Base-by-base conservation (phyloP, 257 asterid species). In the Anisodus acutangulus region DNA sequence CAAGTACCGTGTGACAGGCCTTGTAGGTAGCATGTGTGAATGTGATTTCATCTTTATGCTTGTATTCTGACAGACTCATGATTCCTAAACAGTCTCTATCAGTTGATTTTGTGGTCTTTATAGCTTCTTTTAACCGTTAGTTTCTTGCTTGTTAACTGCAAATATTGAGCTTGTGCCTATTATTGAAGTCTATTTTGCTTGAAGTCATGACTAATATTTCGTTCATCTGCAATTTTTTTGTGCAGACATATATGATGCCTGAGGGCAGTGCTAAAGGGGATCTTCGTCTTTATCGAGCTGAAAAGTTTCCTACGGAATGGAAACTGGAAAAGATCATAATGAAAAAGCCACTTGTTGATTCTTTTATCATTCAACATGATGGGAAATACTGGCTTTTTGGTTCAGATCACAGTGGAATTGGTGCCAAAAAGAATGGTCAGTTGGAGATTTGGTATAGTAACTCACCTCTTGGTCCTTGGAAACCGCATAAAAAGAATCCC, bases 381-480 rank as follows among this genome's bases (percentile, higher is more conserved):
- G 98, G 97, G 35, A 92, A 85, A 89, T 93, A 92, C 90, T 97
- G 95, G 97, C 95, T 97, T 68, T 93, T 97, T 4, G 99, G 99
- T 57, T 97, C 98, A 15, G 97, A 93, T 88, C 98, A 95, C 87
- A 97, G 93, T 76, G 91, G 92, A 71, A 88, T 93, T 43, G 95
- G 98, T 79, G 83, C 97, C 55, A 79, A 85, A 47, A 95, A 89
- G 82, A 97, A 97, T 12, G 98, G 99, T 78, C 93, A 93, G 87
- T 94, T 97, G 41, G 97, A 93, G 88, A 95, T 97, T 43, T 93
- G 97, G 97, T 92, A 93, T 62, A 91, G 99, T 80, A 86, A 31
- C 86, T 90, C 99, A 0, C 98, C 97, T 60, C 89, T 90, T 31
- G 99, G 99, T 84, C 98, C 97, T n/a, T 97, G 97, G 95, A 93